These are phyloP conservation scores for Astragalus glycyphyllos DNA, from an alignment of 306 rosid species.

Conservation along the genomic window DNA sequence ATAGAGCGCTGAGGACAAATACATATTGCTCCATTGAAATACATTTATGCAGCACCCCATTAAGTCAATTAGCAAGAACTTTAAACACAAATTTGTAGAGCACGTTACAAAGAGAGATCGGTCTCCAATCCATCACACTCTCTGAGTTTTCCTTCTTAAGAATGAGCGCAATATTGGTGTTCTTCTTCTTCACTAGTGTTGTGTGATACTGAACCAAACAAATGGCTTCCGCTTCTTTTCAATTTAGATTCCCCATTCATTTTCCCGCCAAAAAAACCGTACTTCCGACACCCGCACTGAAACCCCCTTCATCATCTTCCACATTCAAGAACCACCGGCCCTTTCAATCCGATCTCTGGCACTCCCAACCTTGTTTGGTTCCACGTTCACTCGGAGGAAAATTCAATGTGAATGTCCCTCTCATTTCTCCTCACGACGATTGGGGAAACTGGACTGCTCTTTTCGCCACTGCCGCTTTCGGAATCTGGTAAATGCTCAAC, in stretches of 20 bases:
- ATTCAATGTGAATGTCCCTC: constrained; percentile 53
- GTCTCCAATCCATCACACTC: too few relatives aligned
- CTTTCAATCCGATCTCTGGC: constrained; percentile 15
- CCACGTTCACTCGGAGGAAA: constrained; percentile 38
- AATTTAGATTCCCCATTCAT: background rate
- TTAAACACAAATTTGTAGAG: too few relatives aligned
- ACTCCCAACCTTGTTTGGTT: constrained; percentile 1
- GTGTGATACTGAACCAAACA: background rate
- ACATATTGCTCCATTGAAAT: too few relatives aligned
- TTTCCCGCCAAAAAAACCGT: constrained; percentile 23
- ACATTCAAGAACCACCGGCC: constrained; percentile 8
- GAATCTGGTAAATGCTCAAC: constrained; percentile 54
- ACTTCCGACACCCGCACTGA: background rate
- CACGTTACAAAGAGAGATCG: too few relatives aligned
- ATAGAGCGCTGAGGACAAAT: too few relatives aligned
- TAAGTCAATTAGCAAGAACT: too few relatives aligned
- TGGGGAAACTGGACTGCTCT: constrained; percentile 82
- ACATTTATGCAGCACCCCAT: too few relatives aligned
- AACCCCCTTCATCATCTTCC: constrained; percentile 6
- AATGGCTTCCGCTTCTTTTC: constrained; percentile 14
- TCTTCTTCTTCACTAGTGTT: too few relatives aligned
- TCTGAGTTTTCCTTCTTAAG: too few relatives aligned
- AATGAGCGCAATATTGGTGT: too few relatives aligned
- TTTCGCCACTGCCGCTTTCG: constrained; percentile 70
- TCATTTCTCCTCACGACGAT: constrained; percentile 67